Evolutionary conservation across 179 eudicot species (phyloP), one percentile per base, ranked within the genome.

Genomic region (Beta macrorhiza): DNA sequence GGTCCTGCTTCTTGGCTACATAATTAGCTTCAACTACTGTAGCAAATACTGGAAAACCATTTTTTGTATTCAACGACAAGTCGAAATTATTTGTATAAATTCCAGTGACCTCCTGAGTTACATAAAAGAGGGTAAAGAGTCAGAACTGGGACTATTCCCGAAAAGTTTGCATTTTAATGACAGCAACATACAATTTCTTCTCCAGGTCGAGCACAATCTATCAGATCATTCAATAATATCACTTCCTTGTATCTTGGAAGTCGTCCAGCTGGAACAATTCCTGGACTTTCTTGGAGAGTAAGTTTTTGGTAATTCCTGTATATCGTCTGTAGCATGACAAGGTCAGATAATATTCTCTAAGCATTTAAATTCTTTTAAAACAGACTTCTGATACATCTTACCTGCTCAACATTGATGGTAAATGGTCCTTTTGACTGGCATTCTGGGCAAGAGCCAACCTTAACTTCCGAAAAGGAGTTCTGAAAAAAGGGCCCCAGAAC

Each of bases 191-290:
- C 99, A 75, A 95, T 95, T 90, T 93, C 99, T 85, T 93, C 99
- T 69, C 99, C 99, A 55, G 98, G 99, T 25, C 98, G 93, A 77
- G 99, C 98, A 89, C 98, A 93, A 79, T 93, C 99, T 70, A 95
- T 95, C 74, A 93, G 88, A 86, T 95, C 98, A 83, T 95, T 95
- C 89, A 95, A 84, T 71, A 95, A 88, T 82, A 95, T 95, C 82
- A 93, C 98, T 90, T 95, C 99, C 87, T 95, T 93, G 84, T 90
- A 92, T 91, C 99, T 89, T 79, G 99, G 99, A 83, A 95, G 95
- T 71, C 98, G 89, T 42, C 98, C 99, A 77, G 98, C 91, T 74
- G 98, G 99, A 53, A 95, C 99, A 80, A 95, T 93, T 83, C 98
- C 97, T 0, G 99, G 99, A 85, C 97, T 95, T 82, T 95, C 98